A percentile compares a stretch with the other conserved stretches of the same genome.
Conservation (phyloP, 306 rosid species). For the Bauhinia variegata region DNA sequence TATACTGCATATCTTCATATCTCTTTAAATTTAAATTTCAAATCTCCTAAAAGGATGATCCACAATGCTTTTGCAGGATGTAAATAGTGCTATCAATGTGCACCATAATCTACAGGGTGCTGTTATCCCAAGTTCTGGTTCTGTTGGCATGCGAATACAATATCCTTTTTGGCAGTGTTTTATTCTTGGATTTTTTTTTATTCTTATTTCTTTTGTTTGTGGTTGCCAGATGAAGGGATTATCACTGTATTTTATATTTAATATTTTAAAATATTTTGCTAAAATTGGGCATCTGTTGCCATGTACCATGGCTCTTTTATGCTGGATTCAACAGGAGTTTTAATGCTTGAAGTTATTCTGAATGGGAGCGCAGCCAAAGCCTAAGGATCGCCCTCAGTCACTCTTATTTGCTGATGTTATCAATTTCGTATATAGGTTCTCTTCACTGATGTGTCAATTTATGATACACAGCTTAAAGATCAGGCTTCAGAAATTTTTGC, state of each 20-base stretch:
- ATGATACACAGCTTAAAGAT: too few species aligned
- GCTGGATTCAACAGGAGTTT: neutral
- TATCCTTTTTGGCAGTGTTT: slow-evolving; percentile 67
- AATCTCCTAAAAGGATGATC: slow-evolving; percentile 14
- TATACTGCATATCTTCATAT: too few species aligned
- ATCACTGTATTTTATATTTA: too few species aligned
- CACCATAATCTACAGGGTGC: slow-evolving; percentile 98
- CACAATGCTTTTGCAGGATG: slow-evolving; percentile 61
- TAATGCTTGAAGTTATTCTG: neutral
- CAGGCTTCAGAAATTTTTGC: too few species aligned
- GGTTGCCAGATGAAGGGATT: neutral
- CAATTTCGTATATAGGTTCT: too few species aligned
- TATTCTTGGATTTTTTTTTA: slow-evolving; percentile 20
- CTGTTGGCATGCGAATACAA: slow-evolving; percentile 99
- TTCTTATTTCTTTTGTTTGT: slow-evolving; percentile 6
- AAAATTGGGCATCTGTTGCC: slow-evolving; percentile 17
- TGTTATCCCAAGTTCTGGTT: slow-evolving; percentile 97
- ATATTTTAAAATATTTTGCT: neutral
- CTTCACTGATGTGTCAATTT: too few species aligned
- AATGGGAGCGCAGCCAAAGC: neutral
- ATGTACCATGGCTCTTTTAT: neutral
- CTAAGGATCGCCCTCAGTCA: neutral
- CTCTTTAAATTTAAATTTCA: too few species aligned
- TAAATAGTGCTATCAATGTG: slow-evolving; percentile 86
- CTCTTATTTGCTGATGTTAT: neutral